Conservation (phyloP, 2,329 filamentous ascomycete species). For the Verticillium dahliae region DNA sequence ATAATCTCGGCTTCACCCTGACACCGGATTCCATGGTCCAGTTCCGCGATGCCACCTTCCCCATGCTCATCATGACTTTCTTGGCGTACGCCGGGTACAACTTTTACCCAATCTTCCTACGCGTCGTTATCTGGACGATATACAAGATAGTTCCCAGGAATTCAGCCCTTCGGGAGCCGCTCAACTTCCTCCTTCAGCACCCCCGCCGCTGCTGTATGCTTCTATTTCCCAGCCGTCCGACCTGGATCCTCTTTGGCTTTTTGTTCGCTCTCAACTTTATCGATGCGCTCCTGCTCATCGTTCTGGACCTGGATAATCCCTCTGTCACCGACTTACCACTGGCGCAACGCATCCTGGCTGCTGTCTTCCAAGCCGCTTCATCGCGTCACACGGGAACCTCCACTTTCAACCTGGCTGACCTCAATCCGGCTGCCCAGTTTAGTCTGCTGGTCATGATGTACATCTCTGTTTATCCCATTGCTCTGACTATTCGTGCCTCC, state of each 20-base stretch:
- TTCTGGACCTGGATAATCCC: conserved; percentile 43
- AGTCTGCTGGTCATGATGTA: conserved; percentile 61
- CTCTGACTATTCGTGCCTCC: conserved; percentile 52
- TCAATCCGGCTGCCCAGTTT: conserved; percentile 50
- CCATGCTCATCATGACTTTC: conserved; percentile 39
- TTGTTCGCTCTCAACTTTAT: conserved; percentile 45
- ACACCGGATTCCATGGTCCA: conserved; percentile 47
- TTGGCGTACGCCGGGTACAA: conserved; percentile 47
- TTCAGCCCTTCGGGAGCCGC: conserved; percentile 30
- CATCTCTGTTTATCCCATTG: conserved; percentile 54
- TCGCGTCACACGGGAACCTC: conserved; percentile 40
- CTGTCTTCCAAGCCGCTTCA: conserved; percentile 51
- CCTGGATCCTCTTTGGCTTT: conserved; percentile 48
- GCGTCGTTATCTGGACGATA: conserved; percentile 51
- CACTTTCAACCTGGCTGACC: conserved; percentile 39
- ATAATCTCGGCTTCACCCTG: conserved; percentile 48
- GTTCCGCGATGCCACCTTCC: conserved; percentile 35
- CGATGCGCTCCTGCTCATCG: conserved; percentile 48
- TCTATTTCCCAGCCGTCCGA: conserved; percentile 53
- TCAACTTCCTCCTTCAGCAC: conserved; percentile 55
- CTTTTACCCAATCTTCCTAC: conserved; percentile 50
- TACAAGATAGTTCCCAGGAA: conserved; percentile 35
- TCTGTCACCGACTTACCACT: conserved; percentile 37
- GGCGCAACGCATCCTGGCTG: conserved; percentile 43
- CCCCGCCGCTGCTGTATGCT: conserved; percentile 57